Conservation (phyloP, 2,329 filamentous ascomycete genomes). For the Ceratocystis ficicola region DNA sequence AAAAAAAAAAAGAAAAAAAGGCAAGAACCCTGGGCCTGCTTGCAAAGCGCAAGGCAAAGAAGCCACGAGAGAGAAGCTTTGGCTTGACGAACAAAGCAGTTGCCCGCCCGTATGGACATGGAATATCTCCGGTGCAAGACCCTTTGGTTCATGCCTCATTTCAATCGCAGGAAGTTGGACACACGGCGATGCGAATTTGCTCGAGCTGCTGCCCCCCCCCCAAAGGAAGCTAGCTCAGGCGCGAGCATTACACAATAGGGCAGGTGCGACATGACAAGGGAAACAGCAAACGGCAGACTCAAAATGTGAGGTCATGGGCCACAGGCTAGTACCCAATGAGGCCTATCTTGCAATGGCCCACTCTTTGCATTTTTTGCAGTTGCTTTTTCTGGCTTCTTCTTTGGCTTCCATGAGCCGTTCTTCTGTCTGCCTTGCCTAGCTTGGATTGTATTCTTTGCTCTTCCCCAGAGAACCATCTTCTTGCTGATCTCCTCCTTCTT, state of each 20-base stretch:
- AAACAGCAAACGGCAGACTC: neutral
- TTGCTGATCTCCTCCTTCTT: neutral
- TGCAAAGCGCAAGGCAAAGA: neutral
- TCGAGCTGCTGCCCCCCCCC: neutral
- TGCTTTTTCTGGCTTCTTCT: neutral
- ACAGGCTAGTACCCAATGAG: neutral
- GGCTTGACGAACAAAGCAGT: neutral
- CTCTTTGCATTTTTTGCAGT: neutral
- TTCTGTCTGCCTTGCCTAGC: neutral
- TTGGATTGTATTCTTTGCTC: neutral
- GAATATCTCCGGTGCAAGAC: neutral
- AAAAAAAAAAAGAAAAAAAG: neutral
- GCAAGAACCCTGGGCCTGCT: neutral
- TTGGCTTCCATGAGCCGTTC: neutral
- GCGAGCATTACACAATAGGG: neutral
- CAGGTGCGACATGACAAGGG: neutral
- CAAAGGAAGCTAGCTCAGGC: neutral
- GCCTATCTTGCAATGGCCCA: neutral
- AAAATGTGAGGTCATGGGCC: neutral
- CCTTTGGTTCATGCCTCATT: conserved; percentile 6
- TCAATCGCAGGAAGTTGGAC: neutral
- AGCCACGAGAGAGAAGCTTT: neutral
- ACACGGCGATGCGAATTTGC: neutral
- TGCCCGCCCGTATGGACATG: neutral
- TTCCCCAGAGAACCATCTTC: neutral